Base-by-base conservation (phyloP, 768 basidiomycete genomes). In the Podaxis sp. region DNA sequence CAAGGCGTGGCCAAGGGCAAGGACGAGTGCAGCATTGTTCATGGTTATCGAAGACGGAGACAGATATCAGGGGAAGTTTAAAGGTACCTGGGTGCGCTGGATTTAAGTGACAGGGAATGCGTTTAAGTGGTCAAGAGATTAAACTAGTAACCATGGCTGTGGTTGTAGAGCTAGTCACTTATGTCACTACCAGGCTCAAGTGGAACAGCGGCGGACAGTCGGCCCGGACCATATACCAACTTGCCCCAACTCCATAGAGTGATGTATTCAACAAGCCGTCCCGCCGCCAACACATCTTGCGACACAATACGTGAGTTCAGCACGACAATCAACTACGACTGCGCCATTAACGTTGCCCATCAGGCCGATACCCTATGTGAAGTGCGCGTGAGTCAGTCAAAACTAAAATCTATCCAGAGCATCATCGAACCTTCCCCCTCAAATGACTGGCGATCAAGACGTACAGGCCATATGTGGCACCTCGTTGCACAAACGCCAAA, bases 1-100 rank as follows among this genome's bases (percentile, higher is more conserved):
- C 13, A 72, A 55, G 50, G 63, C 58, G 50, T 65, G 65, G 54
- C 71, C 77, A 28, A 81, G 66, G 25, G 70, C 63, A 54, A 71
- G 62, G 16, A 82, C 67, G 47, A 77, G 37, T 25, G 72, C 58
- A 47, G 76, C 77, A 75, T 89, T 83, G 72, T 89, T 89, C 72
- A 82, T 79, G 77, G 75, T 80, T 70, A 71, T 75, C 16, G 62
- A 54, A 35, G 35, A 50, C 32, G 51, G 23, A 48, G 27, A 10
- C 10, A 21, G 28, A 16, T 11, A 27, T 10, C 25, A 6, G 37
- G 27, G n/a, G 14, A n/a, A 5, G 16, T 16, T 16, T n/a, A 21
- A 47, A 23, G 23, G 25, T 9, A 10, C 5, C 47, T 42, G 47
- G 23, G 25, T 27, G 23, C 4, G 47, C 23, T 25, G 13, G 40